A percentile compares a stretch with the other conserved stretches of the same genome.
Conservation (phyloP, 225 moss, liverwort and hornwort species). For the Ulota crispa region DNA sequence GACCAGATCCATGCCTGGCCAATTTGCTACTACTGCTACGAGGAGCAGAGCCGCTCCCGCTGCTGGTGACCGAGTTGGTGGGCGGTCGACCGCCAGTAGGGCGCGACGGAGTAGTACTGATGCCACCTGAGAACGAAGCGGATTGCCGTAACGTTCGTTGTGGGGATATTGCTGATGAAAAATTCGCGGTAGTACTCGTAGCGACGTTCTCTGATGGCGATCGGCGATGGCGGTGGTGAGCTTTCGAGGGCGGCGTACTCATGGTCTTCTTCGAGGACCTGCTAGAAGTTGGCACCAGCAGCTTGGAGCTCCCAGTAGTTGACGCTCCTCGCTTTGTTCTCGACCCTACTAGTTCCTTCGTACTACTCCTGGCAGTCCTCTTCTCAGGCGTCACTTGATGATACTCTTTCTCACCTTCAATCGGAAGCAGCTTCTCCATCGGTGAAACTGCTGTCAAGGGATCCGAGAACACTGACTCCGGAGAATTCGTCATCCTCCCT, state of each 20-base stretch:
- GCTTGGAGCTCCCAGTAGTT: background rate
- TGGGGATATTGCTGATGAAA: background rate
- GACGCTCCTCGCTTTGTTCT: slow-evolving; percentile 12
- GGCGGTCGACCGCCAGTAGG: slow-evolving; percentile 24
- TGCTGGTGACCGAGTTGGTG: background rate
- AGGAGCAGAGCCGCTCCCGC: background rate
- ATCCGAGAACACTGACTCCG: background rate
- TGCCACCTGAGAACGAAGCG: slow-evolving; percentile 27
- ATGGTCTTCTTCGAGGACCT: slow-evolving; percentile 10
- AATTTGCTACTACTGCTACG: slow-evolving; percentile 22
- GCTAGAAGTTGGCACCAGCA: background rate
- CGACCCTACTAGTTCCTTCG: background rate
- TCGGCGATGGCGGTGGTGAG: slow-evolving; percentile 10
- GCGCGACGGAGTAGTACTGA: slow-evolving; percentile 1
- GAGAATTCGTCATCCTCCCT: slow-evolving; percentile 1
- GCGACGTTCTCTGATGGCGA: background rate
- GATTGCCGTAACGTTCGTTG: slow-evolving; percentile 27
- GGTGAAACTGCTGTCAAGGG: background rate
- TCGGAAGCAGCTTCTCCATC: background rate
- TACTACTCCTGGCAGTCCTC: background rate
- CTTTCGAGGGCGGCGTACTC: background rate
- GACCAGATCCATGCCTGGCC: slow-evolving; percentile 25
- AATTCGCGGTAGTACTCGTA: background rate
- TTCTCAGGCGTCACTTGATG: background rate
- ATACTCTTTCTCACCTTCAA: background rate